These are phyloP conservation scores for Fusarium sterilihyphosum DNA, from an alignment of 2,329 filamentous ascomycete species.

Conservation along the genomic window DNA sequence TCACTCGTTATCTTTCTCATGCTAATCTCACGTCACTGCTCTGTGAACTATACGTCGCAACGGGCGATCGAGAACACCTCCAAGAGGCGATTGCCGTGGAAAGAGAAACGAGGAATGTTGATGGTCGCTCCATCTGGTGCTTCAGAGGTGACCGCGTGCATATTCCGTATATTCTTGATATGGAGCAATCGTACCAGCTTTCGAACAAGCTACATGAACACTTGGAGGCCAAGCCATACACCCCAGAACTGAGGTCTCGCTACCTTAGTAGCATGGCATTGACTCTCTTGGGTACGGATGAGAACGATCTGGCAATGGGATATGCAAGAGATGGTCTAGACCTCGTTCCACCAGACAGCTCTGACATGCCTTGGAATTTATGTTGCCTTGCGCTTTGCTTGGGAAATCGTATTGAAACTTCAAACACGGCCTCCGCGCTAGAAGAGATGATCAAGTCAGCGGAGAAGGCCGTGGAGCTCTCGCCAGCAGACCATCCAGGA, in stretches of 20 bases:
- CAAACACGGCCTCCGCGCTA: rapidly evolving
- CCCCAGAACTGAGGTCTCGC: rapidly evolving
- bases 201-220: not conserved
- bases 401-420: rapidly evolving
- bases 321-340: not conserved
- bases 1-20: not conserved
- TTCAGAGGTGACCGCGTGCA: not conserved
- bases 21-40: not conserved
- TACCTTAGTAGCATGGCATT: not conserved
- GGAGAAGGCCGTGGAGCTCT: rapidly evolving
- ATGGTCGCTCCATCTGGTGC: not conserved
- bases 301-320: not conserved
- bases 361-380: not conserved
- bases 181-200: not conserved
- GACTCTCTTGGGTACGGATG: not conserved
- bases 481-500: rapidly evolving
- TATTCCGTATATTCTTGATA: not conserved
- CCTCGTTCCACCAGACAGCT: rapidly evolving
- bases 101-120: not conserved
- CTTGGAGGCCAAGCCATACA: rapidly evolving
- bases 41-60: not conserved
- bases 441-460: not conserved
- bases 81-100: not conserved
- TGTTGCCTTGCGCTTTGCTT: not conserved
- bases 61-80: not conserved